Base-by-base conservation (phyloP, 2,329 filamentous ascomycete species). In the Paraconiothyrium brasiliense region DNA sequence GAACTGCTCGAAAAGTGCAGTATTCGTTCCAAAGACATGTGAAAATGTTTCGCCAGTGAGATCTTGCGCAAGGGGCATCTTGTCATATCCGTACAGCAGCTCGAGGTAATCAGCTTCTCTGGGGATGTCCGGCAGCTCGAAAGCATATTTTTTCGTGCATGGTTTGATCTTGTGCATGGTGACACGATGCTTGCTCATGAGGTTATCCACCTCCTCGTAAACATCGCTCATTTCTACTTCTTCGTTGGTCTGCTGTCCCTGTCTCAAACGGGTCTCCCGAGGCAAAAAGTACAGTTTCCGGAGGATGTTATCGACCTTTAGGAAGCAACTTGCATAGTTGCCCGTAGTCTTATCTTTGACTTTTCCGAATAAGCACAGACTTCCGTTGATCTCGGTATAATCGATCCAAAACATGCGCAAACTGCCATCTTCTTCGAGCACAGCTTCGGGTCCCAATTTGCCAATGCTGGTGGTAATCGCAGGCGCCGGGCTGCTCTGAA, bases 371-470 rank as follows among this genome's bases (percentile, higher is more conserved):
- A 99, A 85, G 77, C 93, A 98, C 10, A 99, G 83, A 69, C 90
- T 95, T 61, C 94, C 94, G 71, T 94, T 93, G 75, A 97, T 84
- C 76, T 99, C 95, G 0, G 91, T 93, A 74, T 97, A 99, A 79
- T 99, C 95, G 8, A 92, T 91, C 95, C 95, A 99, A 82, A 97
- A 99, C 83, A 99, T 93, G 68, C 90, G 90, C 34, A 99, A 84
- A 69, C 92, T 96, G 39, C 94, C 95, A 73, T 99, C 94, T 65
- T 92, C 89, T 77, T 98, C 94, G n/a, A 97, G 81, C n/a, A 92
- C 93, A 78, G 97, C 91, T 65, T 91, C 87, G 60, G 92, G 86
- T 66, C 90, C 89, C 52, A 97, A 85, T 79, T 98, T 99, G 44
- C 93, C 93, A 66, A 92, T 87, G 9, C 82, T 84, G 9, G 83